Evolutionary conservation across 495 filamentous ascomycete genomes (phyloP), one percentile per base, ranked within the genome.

Genomic region (Aspergillus sclerotiicarbonarius): DNA sequence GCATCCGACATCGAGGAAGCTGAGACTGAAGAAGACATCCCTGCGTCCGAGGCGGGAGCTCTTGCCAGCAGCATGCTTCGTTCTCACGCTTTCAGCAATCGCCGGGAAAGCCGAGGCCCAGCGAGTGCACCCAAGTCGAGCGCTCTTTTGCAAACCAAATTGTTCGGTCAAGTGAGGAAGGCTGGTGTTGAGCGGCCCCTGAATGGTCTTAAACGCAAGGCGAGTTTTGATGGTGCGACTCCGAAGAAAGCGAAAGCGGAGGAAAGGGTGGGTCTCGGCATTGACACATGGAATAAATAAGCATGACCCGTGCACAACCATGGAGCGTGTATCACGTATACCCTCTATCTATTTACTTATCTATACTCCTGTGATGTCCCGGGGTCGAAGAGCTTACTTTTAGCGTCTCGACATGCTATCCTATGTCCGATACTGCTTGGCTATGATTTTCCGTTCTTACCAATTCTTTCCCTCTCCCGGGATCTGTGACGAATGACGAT

Each of bases 1-100:
- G 90, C 85, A 16, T 87, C 89, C 5, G 90, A 93, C 54, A 82
- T 83, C 20, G 87, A 89, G 45, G 82, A 84, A 48, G 79, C 76
- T 12, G 76, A 81, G 32, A 81, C 78, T 8, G 73, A 84, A 35
- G 80, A 85, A 58, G 82, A 83, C 1, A 70, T 85, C 6, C 73
- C 76, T 6, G 81, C 80, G 31, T 78, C 77, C 45, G 78, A 80
- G 43, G 80, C 81, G 16, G 79, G 71, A 51, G 75, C 78, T 51
- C 59, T 75, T 51, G 82, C 81, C 5, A 73, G 78, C 10, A 77
- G 70, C 59, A 80, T 84, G 75, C 75, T 84, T 52, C 74, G 79
- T 37, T 71, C 73, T 37, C 72, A 73, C 35, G 60, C 72, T n/a
- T 59, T 60, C 52, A 50, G 30, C 37, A 62, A 52, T 19, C 67